Evolutionary conservation across 768 basidiomycete genomes (phyloP).

Genomic region (Mycena polygramma): DNA sequence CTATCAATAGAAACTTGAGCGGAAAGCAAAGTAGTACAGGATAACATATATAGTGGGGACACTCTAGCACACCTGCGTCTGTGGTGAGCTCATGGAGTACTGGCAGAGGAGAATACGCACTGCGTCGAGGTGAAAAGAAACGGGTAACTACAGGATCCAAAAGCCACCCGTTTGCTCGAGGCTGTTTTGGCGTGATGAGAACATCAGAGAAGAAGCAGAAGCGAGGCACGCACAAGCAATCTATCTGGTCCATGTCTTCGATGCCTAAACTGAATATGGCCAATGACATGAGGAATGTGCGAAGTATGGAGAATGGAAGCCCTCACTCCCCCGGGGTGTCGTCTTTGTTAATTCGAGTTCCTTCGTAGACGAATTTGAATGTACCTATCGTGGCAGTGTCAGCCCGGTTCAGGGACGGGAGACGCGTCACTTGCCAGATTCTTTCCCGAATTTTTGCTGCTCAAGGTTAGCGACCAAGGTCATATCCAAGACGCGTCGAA

Average conservation of each 20-base stretch:
- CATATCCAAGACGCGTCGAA: constrained; percentile 18
- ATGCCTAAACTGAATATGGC: constrained; percentile 57
- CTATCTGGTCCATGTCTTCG: constrained; percentile 75
- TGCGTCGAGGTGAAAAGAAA: background rate
- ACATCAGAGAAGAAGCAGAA: background rate
- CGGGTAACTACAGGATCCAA: background rate
- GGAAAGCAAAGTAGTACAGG: constrained; percentile 25
- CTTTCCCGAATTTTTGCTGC: constrained; percentile 69
- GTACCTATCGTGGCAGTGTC: constrained; percentile 58
- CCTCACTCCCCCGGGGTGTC: constrained; percentile 70
- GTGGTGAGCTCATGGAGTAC: background rate
- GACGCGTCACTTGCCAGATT: constrained; percentile 56
- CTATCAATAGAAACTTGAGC: constrained; percentile 17
- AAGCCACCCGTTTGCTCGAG: constrained; percentile 32
- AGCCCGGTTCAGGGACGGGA: constrained; percentile 8
- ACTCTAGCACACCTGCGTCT: constrained; percentile 6
- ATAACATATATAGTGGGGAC: constrained; percentile 13
- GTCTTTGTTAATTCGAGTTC: constrained; percentile 58
- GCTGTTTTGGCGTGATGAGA: constrained; percentile 8
- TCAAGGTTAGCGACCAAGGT: background rate
- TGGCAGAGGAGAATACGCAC: constrained; percentile 1
- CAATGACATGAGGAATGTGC: background rate
- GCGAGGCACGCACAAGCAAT: constrained; percentile 44
- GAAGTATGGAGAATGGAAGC: constrained; percentile 6
- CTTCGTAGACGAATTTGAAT: constrained; percentile 72